Conservation (phyloP, 1,139 yeast species). For the Spathaspora sp. region DNA sequence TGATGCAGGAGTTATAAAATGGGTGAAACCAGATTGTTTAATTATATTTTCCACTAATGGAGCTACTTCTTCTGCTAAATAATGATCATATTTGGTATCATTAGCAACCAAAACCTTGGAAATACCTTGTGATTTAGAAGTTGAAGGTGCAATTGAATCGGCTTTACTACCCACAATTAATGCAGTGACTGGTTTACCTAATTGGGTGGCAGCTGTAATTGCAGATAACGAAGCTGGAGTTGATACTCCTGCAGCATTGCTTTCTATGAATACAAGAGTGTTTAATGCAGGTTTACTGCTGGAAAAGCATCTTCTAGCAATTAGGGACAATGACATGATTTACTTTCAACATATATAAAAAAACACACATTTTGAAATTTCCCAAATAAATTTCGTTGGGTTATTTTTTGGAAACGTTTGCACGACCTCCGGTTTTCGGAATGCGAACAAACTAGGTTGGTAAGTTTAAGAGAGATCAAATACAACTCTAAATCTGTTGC, state of each 20-base stretch:
- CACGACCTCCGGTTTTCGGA: slow-evolving; percentile 8
- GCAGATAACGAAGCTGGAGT: slow-evolving; percentile 69
- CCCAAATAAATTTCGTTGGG: background rate
- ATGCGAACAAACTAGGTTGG: background rate
- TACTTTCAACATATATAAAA: background rate
- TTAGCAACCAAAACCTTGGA: slow-evolving; percentile 51
- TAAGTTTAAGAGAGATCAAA: no score
- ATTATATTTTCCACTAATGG: slow-evolving; percentile 54
- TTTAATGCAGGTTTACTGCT: slow-evolving; percentile 25
- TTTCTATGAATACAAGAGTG: slow-evolving; percentile 76
- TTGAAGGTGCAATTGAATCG: slow-evolving; percentile 35
- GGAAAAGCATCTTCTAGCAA: slow-evolving; percentile 31
- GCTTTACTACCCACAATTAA: slow-evolving; percentile 58
- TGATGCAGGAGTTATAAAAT: slow-evolving; percentile 78
- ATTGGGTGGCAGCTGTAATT: slow-evolving; percentile 59
- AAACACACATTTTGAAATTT: background rate
- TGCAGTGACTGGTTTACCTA: slow-evolving; percentile 67
- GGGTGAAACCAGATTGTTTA: slow-evolving; percentile 49
- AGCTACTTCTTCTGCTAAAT: slow-evolving; percentile 64
- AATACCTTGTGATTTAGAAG: slow-evolving; percentile 39
- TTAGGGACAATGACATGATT: slow-evolving; percentile 9
- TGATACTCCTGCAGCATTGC: slow-evolving; percentile 31
- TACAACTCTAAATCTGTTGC: no score
- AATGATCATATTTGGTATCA: slow-evolving; percentile 51
- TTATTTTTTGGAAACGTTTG: background rate